phyloP scores from a whole-genome alignment of 441 rosid genomes.

The Rhodomyrtus psidioides region DNA sequence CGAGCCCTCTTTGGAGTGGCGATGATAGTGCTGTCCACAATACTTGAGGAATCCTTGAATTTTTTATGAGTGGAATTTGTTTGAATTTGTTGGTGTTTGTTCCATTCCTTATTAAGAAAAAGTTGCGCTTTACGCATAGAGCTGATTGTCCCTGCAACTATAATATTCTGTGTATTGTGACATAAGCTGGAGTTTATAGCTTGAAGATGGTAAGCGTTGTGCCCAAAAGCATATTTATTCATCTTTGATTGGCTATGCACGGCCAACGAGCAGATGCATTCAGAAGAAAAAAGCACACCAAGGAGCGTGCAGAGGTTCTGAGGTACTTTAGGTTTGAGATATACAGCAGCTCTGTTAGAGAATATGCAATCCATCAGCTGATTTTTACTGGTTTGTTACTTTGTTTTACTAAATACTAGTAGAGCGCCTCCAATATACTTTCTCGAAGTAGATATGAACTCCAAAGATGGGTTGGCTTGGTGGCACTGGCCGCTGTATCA shows the following conservation, averaged over 20 bases:
- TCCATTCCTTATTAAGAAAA: neutral
- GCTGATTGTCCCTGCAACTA: neutral
- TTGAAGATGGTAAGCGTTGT: neutral
- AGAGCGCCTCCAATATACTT: neutral
- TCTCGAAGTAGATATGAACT: neutral
- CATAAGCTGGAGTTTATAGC: neutral
- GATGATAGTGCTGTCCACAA: neutral
- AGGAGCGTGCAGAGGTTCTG: neutral
- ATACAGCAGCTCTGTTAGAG: neutral
- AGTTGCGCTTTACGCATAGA: neutral
- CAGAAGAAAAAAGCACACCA: neutral
- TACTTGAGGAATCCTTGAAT: neutral
- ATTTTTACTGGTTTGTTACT: neutral
- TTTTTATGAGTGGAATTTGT: neutral
- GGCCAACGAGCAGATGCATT: neutral
- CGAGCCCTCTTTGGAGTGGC: neutral
- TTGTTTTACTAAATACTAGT: neutral
- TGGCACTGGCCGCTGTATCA: neutral
- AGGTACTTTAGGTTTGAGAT: neutral
- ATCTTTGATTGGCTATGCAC: neutral
- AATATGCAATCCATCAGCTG: neutral
- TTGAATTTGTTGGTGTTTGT: neutral
- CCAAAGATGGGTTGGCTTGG: neutral
- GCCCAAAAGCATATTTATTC: neutral
- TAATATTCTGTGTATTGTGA: neutral